Conservation (phyloP, 106 monocot species). For the Dioscorea dumetorum region DNA sequence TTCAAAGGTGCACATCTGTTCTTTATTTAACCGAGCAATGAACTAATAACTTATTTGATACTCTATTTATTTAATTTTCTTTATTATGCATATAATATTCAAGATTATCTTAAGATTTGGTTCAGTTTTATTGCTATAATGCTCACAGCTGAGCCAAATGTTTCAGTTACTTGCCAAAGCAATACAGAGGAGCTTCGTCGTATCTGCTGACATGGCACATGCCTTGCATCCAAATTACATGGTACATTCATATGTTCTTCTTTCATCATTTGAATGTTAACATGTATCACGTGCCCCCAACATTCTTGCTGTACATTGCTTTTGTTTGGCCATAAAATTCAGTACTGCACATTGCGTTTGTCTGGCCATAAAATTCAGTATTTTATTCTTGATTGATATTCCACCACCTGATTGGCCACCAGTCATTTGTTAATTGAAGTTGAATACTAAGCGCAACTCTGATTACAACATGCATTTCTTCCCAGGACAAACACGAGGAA, state of each 20-base stretch:
- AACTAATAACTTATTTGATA: not conserved
- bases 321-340: too few relatives aligned
- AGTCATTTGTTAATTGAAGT: too few relatives aligned
- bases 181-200: conserved; percentile 90
- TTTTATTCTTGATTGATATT: not conserved
- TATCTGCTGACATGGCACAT: conserved; percentile 99
- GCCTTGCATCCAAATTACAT: conserved; percentile 96
- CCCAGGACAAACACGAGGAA: conserved; percentile 96
- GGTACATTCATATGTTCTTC: conserved; percentile 30
- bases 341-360: too few relatives aligned
- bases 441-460: not conserved
- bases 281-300: too few relatives aligned
- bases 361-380: not conserved
- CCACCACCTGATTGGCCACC: too few relatives aligned
- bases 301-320: not conserved
- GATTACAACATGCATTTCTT: conserved; percentile 10
- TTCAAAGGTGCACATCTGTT: conserved; percentile 43
- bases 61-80: too few relatives aligned
- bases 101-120: not conserved
- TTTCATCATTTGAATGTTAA: too few relatives aligned
- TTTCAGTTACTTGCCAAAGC: conserved; percentile 78
- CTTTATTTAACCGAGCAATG: not conserved
- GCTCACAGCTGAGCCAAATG: not conserved
- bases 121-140: not conserved
- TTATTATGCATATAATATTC: not conserved